Base-by-base conservation (phyloP, 225 moss, liverwort and hornwort species). In the Sphagnum tenellum region DNA sequence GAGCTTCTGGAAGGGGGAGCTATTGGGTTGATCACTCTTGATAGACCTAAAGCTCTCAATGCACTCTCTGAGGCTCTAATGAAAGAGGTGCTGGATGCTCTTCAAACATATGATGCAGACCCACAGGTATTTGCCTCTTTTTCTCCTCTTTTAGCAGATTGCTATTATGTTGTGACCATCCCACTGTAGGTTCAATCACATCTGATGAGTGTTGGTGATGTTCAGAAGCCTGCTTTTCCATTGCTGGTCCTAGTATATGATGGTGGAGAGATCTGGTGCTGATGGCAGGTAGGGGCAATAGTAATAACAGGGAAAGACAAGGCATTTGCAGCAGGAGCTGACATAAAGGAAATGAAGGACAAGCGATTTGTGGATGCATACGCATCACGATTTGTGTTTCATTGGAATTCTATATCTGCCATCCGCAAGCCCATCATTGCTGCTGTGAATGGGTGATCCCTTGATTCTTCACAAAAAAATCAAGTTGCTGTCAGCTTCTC, bases 301-400 rank as follows among this genome's bases (percentile, higher is more conserved):
- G 89, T 95, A 60, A 84, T 95, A 66, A 91, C 89, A 65, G 94
- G 94, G 45, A 81, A 73, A 63, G 94, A 80, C 46, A 91, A 95
- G 72, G 89, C 91, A 2, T 95, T 91, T 67, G 91, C 94, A 72
- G 94, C 91, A 68, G 94, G 94, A 67, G 94, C 91, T 48, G 94
- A 95, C 73, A 91, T 91, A 55, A 91, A 91, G 77, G 89, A 95
- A 74, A 89, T 91, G 89, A 91, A 86, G 73, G 84, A 91, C 72
- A 86, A 75, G 73, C 75, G 46, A 29, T 82, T 91, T 57, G 73
- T 86, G 60, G 83, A 88, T 70, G 89, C 91, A 0, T 83, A 79
- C 6, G 63, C 71, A 5, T 74, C 87, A 68, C 87, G 84, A 48
- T 78, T 91, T 67, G 79, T 84, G 56, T 76, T 76, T 50, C 83